Conservation (phyloP, 2,329 filamentous ascomycete species). For the Diaporthe batatas region DNA sequence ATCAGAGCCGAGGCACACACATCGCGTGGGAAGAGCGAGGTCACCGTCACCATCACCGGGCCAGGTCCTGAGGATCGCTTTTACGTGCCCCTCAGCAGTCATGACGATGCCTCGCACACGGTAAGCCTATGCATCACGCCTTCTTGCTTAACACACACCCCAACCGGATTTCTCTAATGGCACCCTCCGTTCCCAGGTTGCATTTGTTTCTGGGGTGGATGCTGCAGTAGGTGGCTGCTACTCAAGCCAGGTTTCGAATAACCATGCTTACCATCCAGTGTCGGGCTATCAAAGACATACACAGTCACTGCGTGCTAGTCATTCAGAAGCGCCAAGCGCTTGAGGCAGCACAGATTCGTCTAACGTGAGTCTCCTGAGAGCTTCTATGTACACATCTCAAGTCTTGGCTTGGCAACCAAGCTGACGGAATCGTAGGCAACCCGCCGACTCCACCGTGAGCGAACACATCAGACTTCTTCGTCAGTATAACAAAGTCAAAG, state of each 20-base stretch:
- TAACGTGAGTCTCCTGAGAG: conserved; percentile 18
- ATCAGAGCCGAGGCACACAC: neutral
- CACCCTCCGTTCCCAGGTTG: neutral
- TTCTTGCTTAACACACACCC: neutral
- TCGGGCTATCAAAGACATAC: conserved; percentile 20
- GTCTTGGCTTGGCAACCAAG: neutral
- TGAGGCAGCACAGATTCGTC: conserved; percentile 1
- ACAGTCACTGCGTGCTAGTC: neutral
- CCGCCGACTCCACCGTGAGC: conserved; percentile 44
- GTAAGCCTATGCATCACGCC: conserved; percentile 3
- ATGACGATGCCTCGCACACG: conserved; percentile 23
- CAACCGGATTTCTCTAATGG: neutral
- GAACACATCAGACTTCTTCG: conserved; percentile 49
- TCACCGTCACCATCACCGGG: conserved; percentile 34
- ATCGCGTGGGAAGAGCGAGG: neutral
- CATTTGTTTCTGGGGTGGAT: conserved; percentile 28
- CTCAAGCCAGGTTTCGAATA: neutral
- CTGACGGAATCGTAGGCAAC: conserved; percentile 41
- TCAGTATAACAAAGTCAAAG: conserved; percentile 56
- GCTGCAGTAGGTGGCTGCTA: conserved; percentile 30
- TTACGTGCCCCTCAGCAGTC: neutral
- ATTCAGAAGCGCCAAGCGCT: conserved; percentile 5
- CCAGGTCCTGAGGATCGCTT: conserved; percentile 31
- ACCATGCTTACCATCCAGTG: conserved; percentile 11
- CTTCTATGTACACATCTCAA: neutral